Conservation (phyloP, 2,329 filamentous ascomycete genomes). For the Claviceps maximensis region DNA sequence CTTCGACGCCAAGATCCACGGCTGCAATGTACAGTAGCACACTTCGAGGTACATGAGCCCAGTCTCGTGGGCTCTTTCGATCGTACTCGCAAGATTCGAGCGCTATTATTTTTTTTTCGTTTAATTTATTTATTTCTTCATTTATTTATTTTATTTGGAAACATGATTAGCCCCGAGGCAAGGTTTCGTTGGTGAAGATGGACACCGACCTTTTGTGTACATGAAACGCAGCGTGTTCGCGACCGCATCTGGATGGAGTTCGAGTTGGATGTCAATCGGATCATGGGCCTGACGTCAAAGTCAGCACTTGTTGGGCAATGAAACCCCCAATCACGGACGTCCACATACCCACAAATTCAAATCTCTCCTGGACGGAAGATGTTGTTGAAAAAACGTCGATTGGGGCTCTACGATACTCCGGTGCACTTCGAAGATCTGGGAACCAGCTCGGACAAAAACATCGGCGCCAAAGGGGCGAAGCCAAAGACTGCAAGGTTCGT, state of each 20-base stretch:
- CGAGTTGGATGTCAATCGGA: constrained; percentile 14
- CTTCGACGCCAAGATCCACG: constrained; percentile 15
- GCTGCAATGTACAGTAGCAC: constrained; percentile 20
- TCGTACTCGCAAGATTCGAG: constrained; percentile 14
- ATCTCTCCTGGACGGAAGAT: constrained; percentile 17
- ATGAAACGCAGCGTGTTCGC: constrained; percentile 21
- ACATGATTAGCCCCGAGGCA: background rate
- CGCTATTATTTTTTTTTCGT: background rate
- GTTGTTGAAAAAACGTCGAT: constrained; percentile 22
- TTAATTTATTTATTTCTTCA: too few species aligned
- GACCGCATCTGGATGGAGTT: constrained; percentile 13
- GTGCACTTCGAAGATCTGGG: constrained; percentile 17
- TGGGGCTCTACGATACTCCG: constrained; percentile 20
- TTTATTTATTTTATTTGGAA: too few species aligned
- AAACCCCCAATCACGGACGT: background rate
- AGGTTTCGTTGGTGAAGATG: background rate
- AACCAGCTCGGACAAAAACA: constrained; percentile 15
- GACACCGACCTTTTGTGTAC: constrained; percentile 19
- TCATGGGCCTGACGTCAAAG: constrained; percentile 14
- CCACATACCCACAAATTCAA: constrained; percentile 5
- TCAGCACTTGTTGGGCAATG: background rate
- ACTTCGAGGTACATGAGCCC: constrained; percentile 19
- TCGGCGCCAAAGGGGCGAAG: constrained; percentile 19
- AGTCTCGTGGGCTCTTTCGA: constrained; percentile 12
- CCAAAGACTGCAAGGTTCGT: constrained; percentile 16